Conservation (phyloP, 139 green algal species). For the Coccomyxa sp. region DNA sequence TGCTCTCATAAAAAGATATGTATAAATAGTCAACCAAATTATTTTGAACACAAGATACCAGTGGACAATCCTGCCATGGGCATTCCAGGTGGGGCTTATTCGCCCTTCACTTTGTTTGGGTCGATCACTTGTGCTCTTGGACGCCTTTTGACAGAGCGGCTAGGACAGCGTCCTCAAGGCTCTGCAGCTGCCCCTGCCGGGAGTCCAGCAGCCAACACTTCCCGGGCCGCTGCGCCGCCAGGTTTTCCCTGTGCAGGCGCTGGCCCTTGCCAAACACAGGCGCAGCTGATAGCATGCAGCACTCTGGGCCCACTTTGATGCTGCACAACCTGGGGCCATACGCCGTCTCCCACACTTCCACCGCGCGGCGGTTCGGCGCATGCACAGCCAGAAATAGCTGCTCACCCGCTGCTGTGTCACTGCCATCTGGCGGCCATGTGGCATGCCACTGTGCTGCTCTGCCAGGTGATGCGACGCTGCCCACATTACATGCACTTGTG, state of each 20-base stretch:
- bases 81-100: too few species aligned
- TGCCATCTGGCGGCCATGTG: neutral
- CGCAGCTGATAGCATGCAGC: neutral
- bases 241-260: too few species aligned
- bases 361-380: constrained; percentile 33
- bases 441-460: neutral
- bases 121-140: too few species aligned
- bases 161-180: too few species aligned
- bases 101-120: too few species aligned
- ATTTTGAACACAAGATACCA: too few species aligned
- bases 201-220: too few species aligned
- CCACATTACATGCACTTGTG: neutral
- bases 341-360: constrained; percentile 37
- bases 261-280: neutral
- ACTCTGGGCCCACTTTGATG: neutral
- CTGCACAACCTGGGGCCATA: constrained; percentile 5
- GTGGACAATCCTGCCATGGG: too few species aligned
- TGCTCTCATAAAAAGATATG: too few species aligned
- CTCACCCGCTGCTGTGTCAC: neutral
- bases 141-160: too few species aligned
- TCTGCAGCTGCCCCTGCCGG: neutral
- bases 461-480: neutral
- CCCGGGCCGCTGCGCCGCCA: too few species aligned
- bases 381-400: constrained; percentile 32
- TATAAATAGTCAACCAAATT: too few species aligned